Evolutionary conservation across 164 flowering plant species (phyloP), one percentile per base, ranked within the genome.

Genomic region (Sedum album): DNA sequence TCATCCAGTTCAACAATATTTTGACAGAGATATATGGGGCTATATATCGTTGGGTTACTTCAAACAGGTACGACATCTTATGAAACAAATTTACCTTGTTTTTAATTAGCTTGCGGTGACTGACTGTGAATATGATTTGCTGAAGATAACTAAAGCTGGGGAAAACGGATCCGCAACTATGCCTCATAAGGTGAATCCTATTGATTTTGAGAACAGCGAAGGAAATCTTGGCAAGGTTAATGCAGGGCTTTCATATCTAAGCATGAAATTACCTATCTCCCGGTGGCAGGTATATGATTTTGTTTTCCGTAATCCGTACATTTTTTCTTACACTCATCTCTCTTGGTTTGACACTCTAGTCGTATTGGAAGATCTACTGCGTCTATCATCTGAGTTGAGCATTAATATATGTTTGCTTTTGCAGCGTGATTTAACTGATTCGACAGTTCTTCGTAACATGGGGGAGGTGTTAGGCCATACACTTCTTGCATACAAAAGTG

Each of bases 101-200:
- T 31, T 17, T 62, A 31, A 6, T 36, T 18, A 10, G 41, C 10
- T 38, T 38, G 41, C 41, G n/a, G n/a, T n/a, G 20, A 64, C 44
- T 36, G 11, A 35, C 41, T 15, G 26, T 49, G 38, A 65, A 31
- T 31, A 41, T 75, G 11, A 71, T 33, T 69, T 44, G 46, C 46
- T 41, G 70, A 84, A 92, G 99, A 85, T 74, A 74, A 91, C 96
- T 21, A 92, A 84, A 74, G 93, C 90, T 72, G 99, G 99, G 68
- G 99, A 95, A 79, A 83, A 92, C 74, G 99, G 97, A n/a, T 95
- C 99, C 25, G 90, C 99, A 66, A 90, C 99, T 14, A 94, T 94
- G 99, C 99, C 97, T 73, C 99, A 95, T 81, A 95, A 95, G 79
- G 99, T 95, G 60, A 95, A 95, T 74, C 99, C 99, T 8, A 95